Base-by-base conservation (phyloP, 2,329 filamentous ascomycete species). In the Sporothrix pseudoabietina region DNA sequence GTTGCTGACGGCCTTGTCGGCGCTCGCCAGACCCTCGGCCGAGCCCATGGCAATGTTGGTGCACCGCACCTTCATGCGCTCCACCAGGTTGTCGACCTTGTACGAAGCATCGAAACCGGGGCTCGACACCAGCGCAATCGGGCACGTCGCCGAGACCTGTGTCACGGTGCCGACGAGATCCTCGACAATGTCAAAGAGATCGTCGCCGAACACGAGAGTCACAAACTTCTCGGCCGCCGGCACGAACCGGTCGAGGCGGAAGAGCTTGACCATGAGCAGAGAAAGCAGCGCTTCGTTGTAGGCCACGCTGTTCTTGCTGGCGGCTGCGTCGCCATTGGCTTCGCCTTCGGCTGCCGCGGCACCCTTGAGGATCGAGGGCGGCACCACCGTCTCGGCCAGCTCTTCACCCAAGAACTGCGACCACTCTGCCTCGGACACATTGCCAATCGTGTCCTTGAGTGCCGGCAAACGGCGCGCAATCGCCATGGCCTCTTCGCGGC, bases 11-110 rank as follows among this genome's bases (percentile, higher is more conserved):
- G 97, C 96, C 83, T 97, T 97, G 85, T 99, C 96, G 22, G 96
- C 96, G 75, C 91, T 96, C 73, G 94, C 90, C 22, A 97, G 86
- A 80, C 94, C 93, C 85, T 99, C 96, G 79, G 97, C 97, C 63
- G 96, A 98, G 79, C 96, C 96, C 96, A 99, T 99, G 78, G 97
- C 97, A 79, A 99, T 98, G 82, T 98, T 98, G 74, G 94, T 94
- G 84, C 96, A 99, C 72, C 89, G 90, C 70, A 93, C 91, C 74
- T 89, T 89, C 81, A 90, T 91, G 77, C 93, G 89, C 82, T 97
- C 93, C 41, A 98, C 97, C 71, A 99, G 87, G 75, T 91, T 94
- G 81, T 99, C 96, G 74, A 99, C 96, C 86, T 99, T 99, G 89
- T 98, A 99, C 80, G 94, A 97, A 71, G 97, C 97, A 82, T 99